Evolutionary conservation across 2,329 filamentous ascomycete genomes (phyloP), one percentile per base, ranked within the genome.

Genomic region (Domatiomyces globalis): DNA sequence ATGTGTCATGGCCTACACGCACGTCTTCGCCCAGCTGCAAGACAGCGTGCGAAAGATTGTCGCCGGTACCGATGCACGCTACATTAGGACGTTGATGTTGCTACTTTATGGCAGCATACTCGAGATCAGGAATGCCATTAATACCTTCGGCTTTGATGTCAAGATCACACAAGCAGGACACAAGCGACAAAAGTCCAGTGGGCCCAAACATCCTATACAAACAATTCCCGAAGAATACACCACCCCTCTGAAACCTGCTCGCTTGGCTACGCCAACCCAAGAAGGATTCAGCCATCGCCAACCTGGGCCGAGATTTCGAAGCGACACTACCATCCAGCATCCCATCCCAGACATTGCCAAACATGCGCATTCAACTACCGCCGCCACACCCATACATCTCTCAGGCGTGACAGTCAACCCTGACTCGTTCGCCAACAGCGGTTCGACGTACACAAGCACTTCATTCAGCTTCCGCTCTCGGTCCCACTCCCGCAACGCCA

Each of bases 91-190:
- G 15, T 68, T 80, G 44, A 71, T 83, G 65, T 70, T 80, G 36
- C 72, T 78, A 56, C 71, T 80, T 36, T 79, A 78, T 58, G 73
- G 74, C 46, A 76, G 77, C 55, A 63, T 80, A 47, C 65, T 78
- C 45, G 79, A 82, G 62, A 68, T 79, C 53, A 74, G 76, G 48
- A 81, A 81, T 61, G 75, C 77, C 43, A 78, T 76, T 60, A 67
- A 69, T 19, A 68, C 71, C 49, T 67, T 81, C 48, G 73, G 73
- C 25, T 67, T 71, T 49, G 67, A 66, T 29, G 60, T 71, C 36
- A 61, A 52, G 49, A 51, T 58, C 39, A 51, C 50, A 45, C 54
- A 51, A 48, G 44, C 46, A 43, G 62, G 47, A 50, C 54, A 44
- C 50, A 62, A 62, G 50, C 64, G 65, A 51, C 61, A 60, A 29